Conservation (phyloP, 495 filamentous ascomycete genomes). For the Talaromyces liani region DNA sequence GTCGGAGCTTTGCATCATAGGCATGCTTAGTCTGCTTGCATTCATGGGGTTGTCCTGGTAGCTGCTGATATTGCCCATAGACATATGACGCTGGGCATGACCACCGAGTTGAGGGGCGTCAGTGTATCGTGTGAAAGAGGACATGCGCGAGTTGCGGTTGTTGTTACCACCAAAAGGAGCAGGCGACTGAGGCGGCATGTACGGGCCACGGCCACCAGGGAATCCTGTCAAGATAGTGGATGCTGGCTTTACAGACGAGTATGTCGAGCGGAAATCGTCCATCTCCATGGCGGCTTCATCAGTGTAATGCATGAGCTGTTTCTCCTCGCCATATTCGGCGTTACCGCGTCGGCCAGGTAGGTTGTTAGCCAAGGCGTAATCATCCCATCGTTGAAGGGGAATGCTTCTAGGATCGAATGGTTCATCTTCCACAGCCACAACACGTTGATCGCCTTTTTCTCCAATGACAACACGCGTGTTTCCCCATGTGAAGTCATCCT, state of each 20-base stretch:
- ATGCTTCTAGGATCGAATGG: constrained; percentile 85
- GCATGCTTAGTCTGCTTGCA: constrained; percentile 40
- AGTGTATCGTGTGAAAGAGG: constrained; percentile 46
- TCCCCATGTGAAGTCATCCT: constrained; percentile 98
- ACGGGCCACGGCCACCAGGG: constrained; percentile 54
- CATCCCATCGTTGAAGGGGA: constrained; percentile 93
- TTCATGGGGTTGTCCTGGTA: constrained; percentile 43
- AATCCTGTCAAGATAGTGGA: constrained; percentile 88
- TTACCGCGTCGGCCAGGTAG: constrained; percentile 84
- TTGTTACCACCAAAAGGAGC: constrained; percentile 54
- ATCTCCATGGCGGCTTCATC: constrained; percentile 71
- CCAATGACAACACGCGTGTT: constrained; percentile 95
- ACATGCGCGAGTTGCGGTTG: constrained; percentile 50
- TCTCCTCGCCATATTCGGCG: constrained; percentile 54
- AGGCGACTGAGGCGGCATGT: constrained; percentile 76
- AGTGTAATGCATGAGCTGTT: constrained; percentile 46
- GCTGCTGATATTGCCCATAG: constrained; percentile 53
- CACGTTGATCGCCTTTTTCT: constrained; percentile 81
- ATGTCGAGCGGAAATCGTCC: constrained; percentile 95
- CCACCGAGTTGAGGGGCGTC: constrained; percentile 38
- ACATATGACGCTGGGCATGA: constrained; percentile 48
- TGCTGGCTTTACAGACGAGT: constrained; percentile 89
- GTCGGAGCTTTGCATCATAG: constrained; percentile 49
- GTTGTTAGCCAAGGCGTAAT: constrained; percentile 86
- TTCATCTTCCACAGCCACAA: constrained; percentile 82